phyloP scores from a whole-genome alignment of 2,329 filamentous ascomycete species.

The Amylocarpus encephaloides region DNA sequence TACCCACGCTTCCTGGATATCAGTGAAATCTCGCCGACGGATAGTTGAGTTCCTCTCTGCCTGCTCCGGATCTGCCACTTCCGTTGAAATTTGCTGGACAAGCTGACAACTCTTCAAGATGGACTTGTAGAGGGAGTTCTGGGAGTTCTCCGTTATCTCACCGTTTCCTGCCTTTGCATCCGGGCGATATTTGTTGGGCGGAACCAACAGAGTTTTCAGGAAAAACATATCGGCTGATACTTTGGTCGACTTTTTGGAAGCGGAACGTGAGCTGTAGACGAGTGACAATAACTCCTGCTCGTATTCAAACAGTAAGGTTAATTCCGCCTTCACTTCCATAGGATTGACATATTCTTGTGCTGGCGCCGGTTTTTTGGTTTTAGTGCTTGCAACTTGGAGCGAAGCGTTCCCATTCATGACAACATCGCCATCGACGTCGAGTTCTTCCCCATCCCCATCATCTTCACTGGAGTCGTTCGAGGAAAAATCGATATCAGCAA shows the following conservation, averaged over 20 bases:
- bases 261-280: conserved; percentile 69
- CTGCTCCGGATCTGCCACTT: conserved; percentile 16
- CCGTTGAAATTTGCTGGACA: conserved; percentile 67
- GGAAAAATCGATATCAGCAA: conserved; percentile 57
- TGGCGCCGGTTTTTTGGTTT: conserved; percentile 35
- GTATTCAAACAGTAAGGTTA: conserved; percentile 75
- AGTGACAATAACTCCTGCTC: conserved; percentile 78
- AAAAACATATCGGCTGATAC: conserved; percentile 92
- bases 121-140: conserved; percentile 81
- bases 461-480: conserved; percentile 39
- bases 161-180: conserved; percentile 75
- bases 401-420: conserved; percentile 47
- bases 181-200: conserved; percentile 86
- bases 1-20: conserved; percentile 76
- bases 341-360: conserved; percentile 72
- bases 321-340: conserved; percentile 73
- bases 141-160: conserved; percentile 78
- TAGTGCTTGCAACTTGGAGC: conserved; percentile 32
- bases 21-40: conserved; percentile 58
- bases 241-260: conserved; percentile 47
- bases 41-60: conserved; percentile 15
- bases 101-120: conserved; percentile 71
- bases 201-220: conserved; percentile 75
- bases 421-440: conserved; percentile 50
- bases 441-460: conserved; percentile 40